Evolutionary conservation across 148 eudicot species (phyloP).

Genomic region (Nepenthes gracilis): DNA sequence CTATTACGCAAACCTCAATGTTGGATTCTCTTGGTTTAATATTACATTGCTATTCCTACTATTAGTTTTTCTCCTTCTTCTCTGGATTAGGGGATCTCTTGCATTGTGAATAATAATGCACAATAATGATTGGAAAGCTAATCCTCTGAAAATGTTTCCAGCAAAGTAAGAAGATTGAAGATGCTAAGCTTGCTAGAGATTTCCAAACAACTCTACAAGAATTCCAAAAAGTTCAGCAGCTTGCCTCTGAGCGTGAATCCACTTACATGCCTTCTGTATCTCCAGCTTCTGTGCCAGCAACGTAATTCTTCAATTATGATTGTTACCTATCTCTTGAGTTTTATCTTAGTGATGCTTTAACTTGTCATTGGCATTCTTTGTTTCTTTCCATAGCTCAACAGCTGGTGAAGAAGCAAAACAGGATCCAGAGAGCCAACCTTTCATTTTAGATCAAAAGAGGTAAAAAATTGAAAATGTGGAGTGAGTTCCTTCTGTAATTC

Average conservation of each 20-base stretch:
- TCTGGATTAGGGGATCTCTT: neutral
- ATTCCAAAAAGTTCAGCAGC: slow-evolving; percentile 75
- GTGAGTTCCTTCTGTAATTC: too few species aligned
- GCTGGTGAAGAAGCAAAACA: slow-evolving; percentile 28
- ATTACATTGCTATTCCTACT: neutral
- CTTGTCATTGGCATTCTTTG: slow-evolving; percentile 3
- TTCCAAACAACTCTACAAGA: slow-evolving; percentile 58
- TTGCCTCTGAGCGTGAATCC: slow-evolving; percentile 71
- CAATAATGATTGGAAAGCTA: neutral
- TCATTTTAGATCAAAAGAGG: slow-evolving; percentile 52
- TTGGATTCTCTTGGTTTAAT: too few species aligned
- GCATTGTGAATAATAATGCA: neutral
- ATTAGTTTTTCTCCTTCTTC: neutral
- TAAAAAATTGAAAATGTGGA: neutral
- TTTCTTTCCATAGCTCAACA: slow-evolving; percentile 17
- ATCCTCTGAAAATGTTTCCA: slow-evolving; percentile 8
- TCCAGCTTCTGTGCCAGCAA: slow-evolving; percentile 21
- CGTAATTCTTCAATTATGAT: slow-evolving; percentile 13
- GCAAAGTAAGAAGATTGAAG: slow-evolving; percentile 61
- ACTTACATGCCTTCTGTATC: slow-evolving; percentile 49
- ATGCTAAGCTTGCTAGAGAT: slow-evolving; percentile 80
- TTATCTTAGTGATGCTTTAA: neutral
- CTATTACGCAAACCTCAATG: neutral
- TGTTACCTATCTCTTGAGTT: neutral
- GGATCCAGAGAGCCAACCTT: slow-evolving; percentile 49